These are phyloP conservation scores for Lactarius tabidus DNA, from an alignment of 768 basidiomycete genomes.

Conservation along the genomic window DNA sequence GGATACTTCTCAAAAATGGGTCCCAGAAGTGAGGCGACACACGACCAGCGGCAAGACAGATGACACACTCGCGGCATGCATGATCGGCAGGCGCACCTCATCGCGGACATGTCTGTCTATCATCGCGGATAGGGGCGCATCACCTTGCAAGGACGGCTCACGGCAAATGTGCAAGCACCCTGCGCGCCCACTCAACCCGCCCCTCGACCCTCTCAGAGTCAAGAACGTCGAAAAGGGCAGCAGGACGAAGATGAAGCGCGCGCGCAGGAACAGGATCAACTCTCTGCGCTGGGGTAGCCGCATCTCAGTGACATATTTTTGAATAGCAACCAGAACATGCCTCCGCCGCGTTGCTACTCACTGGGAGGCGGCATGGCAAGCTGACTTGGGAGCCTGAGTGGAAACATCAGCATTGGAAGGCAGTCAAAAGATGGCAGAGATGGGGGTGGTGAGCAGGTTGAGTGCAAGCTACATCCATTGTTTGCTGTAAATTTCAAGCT, in stretches of 20 bases:
- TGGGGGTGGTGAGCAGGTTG: conserved; percentile 43
- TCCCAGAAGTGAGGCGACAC: conserved; percentile 29
- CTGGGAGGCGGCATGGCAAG: conserved; percentile 70
- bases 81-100: conserved; percentile 45
- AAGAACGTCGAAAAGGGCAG: conserved; percentile 27
- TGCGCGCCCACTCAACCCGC: conserved; percentile 44
- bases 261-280: conserved; percentile 65
- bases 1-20: conserved; percentile 37
- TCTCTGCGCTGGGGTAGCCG: conserved; percentile 64
- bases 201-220: conserved; percentile 19
- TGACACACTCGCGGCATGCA: conserved; percentile 34
- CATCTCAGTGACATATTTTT: conserved; percentile 69
- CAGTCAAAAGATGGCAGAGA: conserved; percentile 57
- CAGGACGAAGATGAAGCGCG: conserved; percentile 45
- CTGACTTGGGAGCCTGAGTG: conserved; percentile 73
- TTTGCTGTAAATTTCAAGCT: no score
- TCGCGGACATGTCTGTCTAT: conserved; percentile 60
- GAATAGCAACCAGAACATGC: conserved; percentile 28
- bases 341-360: no score
- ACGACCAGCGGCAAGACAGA: conserved; percentile 45
- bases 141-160: conserved; percentile 59
- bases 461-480: conserved; percentile 19
- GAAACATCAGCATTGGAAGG: conserved; percentile 75
- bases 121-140: conserved; percentile 58
- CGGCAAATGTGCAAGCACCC: conserved; percentile 71